phyloP scores from a whole-genome alignment of 1,284 basidiomycete species.

The Ustilago cynodontis region DNA sequence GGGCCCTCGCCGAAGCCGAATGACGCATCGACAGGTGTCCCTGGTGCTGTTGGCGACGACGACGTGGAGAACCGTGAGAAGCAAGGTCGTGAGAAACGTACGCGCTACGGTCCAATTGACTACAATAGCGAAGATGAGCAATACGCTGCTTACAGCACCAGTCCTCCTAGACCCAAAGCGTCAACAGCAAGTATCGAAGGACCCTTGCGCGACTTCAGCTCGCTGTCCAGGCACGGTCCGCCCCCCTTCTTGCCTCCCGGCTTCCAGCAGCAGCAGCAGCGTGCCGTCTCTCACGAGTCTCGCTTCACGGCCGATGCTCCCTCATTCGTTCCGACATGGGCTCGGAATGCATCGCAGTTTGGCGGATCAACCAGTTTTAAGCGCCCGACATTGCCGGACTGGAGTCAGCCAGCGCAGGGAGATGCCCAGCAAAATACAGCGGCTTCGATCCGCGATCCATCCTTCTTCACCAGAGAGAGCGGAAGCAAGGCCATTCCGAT shows the following conservation, averaged over 20 bases:
- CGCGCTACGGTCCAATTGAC: constrained; percentile 46
- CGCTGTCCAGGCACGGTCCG: constrained; percentile 34
- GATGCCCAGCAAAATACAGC: background rate
- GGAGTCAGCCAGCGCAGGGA: constrained; percentile 17
- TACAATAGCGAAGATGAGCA: constrained; percentile 37
- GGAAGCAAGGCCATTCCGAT: constrained; percentile 59
- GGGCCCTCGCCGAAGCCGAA: constrained; percentile 8
- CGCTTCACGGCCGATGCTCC: constrained; percentile 53
- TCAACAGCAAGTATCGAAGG: constrained; percentile 62
- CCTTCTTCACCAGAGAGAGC: constrained; percentile 27
- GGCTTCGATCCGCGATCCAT: constrained; percentile 33
- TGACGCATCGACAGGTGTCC: background rate
- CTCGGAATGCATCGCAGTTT: constrained; percentile 10
- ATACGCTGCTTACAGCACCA: constrained; percentile 17
- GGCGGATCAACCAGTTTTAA: constrained; percentile 29
- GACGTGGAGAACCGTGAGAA: constrained; percentile 18
- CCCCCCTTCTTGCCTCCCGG: constrained; percentile 49
- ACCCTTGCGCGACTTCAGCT: constrained; percentile 47
- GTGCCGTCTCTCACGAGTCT: constrained; percentile 37
- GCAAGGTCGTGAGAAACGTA: constrained; percentile 60
- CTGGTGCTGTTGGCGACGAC: background rate
- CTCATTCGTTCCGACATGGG: constrained; percentile 57
- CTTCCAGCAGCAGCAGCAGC: constrained; percentile 24
- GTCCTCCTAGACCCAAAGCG: constrained; percentile 46
- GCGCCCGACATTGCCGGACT: constrained; percentile 52